These are phyloP conservation scores for Nepenthes alata DNA, from an alignment of 179 eudicot species.

Conservation along the genomic window DNA sequence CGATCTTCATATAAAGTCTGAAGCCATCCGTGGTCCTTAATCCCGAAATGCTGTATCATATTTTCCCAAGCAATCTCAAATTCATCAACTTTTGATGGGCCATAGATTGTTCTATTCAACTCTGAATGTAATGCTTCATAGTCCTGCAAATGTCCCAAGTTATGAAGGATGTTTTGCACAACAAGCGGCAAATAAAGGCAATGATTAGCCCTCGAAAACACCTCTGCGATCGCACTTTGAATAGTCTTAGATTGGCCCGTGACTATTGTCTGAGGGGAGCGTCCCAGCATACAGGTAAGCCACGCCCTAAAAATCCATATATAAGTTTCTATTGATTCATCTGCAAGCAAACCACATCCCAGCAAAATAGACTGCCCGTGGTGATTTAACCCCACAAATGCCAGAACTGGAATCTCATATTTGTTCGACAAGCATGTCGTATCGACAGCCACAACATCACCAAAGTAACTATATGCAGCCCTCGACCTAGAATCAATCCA, in stretches of 20 bases:
- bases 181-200: constrained; percentile 28
- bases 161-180: constrained; percentile 27
- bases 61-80: constrained; percentile 52
- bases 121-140: constrained; percentile 20
- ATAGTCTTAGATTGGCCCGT: constrained; percentile 38
- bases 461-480: constrained; percentile 56
- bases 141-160: constrained; percentile 24
- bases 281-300: constrained; percentile 63
- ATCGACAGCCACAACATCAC: constrained; percentile 56
- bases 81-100: constrained; percentile 35
- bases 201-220: constrained; percentile 46
- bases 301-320: constrained; percentile 56
- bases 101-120: constrained; percentile 31
- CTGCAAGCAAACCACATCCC: constrained; percentile 57
- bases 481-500: constrained; percentile 68
- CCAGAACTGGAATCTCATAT: constrained; percentile 37
- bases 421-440: constrained; percentile 43
- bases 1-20: constrained; percentile 35
- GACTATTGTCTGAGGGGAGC: constrained; percentile 48
- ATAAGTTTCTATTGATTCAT: constrained; percentile 42
- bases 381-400: constrained; percentile 54
- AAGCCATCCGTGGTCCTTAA: constrained; percentile 39
- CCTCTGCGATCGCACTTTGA: constrained; percentile 46
- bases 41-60: constrained; percentile 41
- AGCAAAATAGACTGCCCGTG: constrained; percentile 44